phyloP scores from a whole-genome alignment of 2,329 filamentous ascomycete species.

The Remersonia thermophila region DNA sequence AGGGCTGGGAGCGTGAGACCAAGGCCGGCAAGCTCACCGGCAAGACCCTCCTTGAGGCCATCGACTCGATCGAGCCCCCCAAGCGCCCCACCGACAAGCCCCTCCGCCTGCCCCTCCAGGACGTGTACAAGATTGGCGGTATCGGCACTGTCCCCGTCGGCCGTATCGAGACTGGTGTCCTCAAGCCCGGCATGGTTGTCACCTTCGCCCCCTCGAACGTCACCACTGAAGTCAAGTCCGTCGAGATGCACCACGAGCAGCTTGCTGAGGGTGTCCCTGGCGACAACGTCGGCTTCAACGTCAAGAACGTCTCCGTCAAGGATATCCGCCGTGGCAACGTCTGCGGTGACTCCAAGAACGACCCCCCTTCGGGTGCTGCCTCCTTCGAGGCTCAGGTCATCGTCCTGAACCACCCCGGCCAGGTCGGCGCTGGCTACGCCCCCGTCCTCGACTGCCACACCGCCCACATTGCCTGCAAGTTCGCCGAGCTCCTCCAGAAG shows the following conservation, averaged over 20 bases:
- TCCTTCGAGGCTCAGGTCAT: conserved; percentile 99
- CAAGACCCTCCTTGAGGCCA: conserved; percentile 99
- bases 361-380: conserved; percentile 77
- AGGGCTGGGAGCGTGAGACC: conserved; percentile 99
- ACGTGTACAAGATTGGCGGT: conserved; percentile 99
- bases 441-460: conserved; percentile 99
- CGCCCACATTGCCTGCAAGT: conserved; percentile 99
- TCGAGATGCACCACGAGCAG: conserved; percentile 99
- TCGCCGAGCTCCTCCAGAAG: conserved; percentile 98
- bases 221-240: conserved; percentile 99
- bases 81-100: conserved; percentile 96
- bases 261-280: conserved; percentile 86
- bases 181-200: conserved; percentile 87
- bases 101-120: conserved; percentile 99
- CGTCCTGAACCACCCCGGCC: conserved; percentile 99
- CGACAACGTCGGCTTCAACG: conserved; percentile 99
- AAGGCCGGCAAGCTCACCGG: conserved; percentile 74
- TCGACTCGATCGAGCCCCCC: conserved; percentile 88
- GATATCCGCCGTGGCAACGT: conserved; percentile 99
- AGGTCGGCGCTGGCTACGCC: conserved; percentile 98
- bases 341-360: conserved; percentile 99
- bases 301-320: conserved; percentile 99
- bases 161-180: conserved; percentile 98
- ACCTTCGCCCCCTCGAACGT: conserved; percentile 98
- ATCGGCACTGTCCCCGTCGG: conserved; percentile 99